Evolutionary conservation across 2,329 filamentous ascomycete genomes (phyloP), one percentile per base, ranked within the genome.

Genomic region (Zopfia rhizophila): DNA sequence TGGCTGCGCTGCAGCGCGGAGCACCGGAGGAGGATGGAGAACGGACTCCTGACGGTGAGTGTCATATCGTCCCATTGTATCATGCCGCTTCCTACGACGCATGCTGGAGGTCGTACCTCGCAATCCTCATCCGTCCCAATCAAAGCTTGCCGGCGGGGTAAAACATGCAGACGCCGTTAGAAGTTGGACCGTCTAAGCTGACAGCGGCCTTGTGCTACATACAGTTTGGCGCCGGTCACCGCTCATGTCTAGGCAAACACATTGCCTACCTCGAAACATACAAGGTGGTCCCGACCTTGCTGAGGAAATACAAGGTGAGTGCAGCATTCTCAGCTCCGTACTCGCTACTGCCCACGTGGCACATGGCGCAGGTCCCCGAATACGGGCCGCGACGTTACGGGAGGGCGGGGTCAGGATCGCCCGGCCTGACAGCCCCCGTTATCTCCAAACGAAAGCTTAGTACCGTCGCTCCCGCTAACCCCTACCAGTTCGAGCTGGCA

Each of bases 101-200:
- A 38, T 14, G 48, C 21, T 11, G 2, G 7, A 24, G 13, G 11
- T 11, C 7, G 11, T 12, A 12, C 33, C 4, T 28, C 35, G n/a
- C 13, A 19, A 7, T 12, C 19, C 16, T 7, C 16, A 7, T 24
- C 7, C 11, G 7, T 43, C 16, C 14, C 8, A 16, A 27, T 10
- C 33, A 24, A 17, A 36, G 10, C 16, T 39, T 18, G 7, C 22
- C 11, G 49, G 27, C 73, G 66, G 48, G 68, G 69, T 24, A 63
- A 61, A n/a, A n/a, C n/a, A n/a, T n/a, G n/a, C 1, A 68, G 72
- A 7, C 71, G 69, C 35, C 65, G 61, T 24, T 51, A 60, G 31
- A 73, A 66, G 28, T 60, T 63, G 6, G 69, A 70, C 0, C 59
- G 60, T 10, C 60, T 71, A 35, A 51, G 72, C 3, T 68, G 65